Evolutionary conservation across 1,284 basidiomycete genomes (phyloP), one percentile per base, ranked within the genome.

Genomic region (Pyrrhoderma noxium): DNA sequence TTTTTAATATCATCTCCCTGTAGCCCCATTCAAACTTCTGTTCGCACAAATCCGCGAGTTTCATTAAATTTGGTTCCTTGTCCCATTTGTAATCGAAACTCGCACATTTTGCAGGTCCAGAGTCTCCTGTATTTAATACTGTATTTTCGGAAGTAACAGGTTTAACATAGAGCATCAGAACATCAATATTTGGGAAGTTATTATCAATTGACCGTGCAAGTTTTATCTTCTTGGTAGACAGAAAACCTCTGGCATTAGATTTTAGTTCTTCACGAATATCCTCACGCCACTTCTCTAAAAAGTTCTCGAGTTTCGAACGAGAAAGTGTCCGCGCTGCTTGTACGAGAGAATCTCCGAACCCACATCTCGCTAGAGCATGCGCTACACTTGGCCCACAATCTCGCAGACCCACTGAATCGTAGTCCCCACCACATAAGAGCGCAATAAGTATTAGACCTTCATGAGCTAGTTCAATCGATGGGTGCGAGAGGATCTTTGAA

Each of bases 11-110:
- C 4, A 77, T 70, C 47, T 89, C 85, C 56, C 75, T 80, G 41
- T 88, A 82, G 0, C 90, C 91, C 91, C 91, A 94, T 62, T 93
- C 91, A 58, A 94, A 94, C 62, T 84, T 88, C 45, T 80, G 72
- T 64, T 94, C 91, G 67, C 90, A 93, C 1, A 83, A 71, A 3
- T 70, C 74, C 0, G 90, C 89, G 16, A 93, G 75, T 51, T 77
- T 79, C 19, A 79, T 80, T 0, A 93, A 67, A 61, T 87, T 78
- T 0, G 85, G 83, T 54, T 89, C 85, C 55, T 76, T 75, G 39
- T 66, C 67, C 79, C 81, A 82, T 8, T 67, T 70, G 9, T 51
- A 76, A 60, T 43, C 52, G 58, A 8, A 51, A 59, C 61, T 9
- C 34, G 40, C 62, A 49, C 48, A 61, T 64, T 54, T 72, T 62